Conservation (phyloP, 768 basidiomycete genomes). For the Collybiopsis luxurians region DNA sequence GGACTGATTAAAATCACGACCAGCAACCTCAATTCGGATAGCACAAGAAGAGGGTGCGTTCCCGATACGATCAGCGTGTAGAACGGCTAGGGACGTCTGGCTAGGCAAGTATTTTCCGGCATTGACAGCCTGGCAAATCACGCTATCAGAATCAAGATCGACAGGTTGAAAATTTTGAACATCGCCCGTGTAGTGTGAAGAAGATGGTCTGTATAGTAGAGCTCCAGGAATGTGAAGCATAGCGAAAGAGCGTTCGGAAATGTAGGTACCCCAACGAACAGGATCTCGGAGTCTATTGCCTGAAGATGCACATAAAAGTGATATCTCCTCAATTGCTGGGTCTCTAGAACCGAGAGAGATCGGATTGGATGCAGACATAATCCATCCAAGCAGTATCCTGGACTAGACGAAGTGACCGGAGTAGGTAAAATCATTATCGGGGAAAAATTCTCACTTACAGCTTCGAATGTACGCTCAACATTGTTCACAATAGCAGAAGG, state of each 20-base stretch:
- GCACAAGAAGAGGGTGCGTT: constrained; percentile 10
- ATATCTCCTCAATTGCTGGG: constrained; percentile 16
- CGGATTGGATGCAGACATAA: background rate
- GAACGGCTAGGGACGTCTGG: background rate
- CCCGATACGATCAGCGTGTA: background rate
- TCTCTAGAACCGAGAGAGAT: background rate
- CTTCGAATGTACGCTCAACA: constrained; percentile 15
- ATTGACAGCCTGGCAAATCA: background rate
- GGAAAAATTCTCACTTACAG: constrained; percentile 6
- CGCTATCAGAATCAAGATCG: background rate
- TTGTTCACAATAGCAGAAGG: constrained; percentile 15
- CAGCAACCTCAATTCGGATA: constrained; percentile 16
- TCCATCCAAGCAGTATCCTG: background rate
- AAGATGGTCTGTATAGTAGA: constrained; percentile 12
- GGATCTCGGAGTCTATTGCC: constrained; percentile 21
- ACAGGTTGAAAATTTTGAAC: background rate
- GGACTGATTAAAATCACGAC: constrained; percentile 17
- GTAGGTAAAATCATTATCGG: background rate
- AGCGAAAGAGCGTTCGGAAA: constrained; percentile 19
- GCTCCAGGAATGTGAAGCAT: constrained; percentile 16
- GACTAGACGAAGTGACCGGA: background rate
- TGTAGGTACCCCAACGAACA: constrained; percentile 10
- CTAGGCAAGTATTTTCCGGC: background rate
- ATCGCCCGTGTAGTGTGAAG: constrained; percentile 6
- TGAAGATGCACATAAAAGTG: constrained; percentile 19